These are phyloP conservation scores for Bipolaris bicolor DNA, from an alignment of 2,329 filamentous ascomycete genomes.

Conservation along the genomic window DNA sequence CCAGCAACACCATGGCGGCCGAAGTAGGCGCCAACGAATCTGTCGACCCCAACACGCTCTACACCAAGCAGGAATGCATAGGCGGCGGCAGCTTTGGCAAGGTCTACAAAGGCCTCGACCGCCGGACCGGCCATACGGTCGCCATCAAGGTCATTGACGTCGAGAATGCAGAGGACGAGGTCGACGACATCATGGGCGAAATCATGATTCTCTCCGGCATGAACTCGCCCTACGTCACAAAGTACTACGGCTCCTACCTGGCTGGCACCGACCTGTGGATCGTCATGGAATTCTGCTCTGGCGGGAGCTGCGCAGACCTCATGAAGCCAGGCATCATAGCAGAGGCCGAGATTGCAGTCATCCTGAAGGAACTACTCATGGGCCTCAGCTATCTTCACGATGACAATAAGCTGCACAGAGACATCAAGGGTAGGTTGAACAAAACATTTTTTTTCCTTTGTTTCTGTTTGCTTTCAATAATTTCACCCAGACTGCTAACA, in stretches of 20 bases:
- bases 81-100: conserved; percentile 98
- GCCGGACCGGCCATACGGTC: conserved; percentile 88
- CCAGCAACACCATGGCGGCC: conserved; percentile 29
- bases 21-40: conserved; percentile 54
- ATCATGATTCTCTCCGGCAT: conserved; percentile 96
- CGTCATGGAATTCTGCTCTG: conserved; percentile 98
- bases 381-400: conserved; percentile 92
- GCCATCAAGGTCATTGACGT: conserved; percentile 99
- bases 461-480: no score
- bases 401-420: conserved; percentile 94
- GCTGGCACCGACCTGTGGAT: conserved; percentile 98
- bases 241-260: conserved; percentile 96
- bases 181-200: conserved; percentile 99
- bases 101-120: conserved; percentile 98
- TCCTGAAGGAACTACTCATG: conserved; percentile 84
- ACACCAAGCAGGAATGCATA: conserved; percentile 76
- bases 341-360: conserved; percentile 97
- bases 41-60: conserved; percentile 86
- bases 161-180: conserved; percentile 97
- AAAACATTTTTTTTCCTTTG: background rate
- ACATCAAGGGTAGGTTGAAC: conserved; percentile 80
- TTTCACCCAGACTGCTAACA: conserved; percentile 10
- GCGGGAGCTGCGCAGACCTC: conserved; percentile 92
- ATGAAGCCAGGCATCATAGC: conserved; percentile 91
- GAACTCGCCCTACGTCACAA: conserved; percentile 94